Percentiles rank a stretch among this genome's conserved stretches.
phyloP scores from a whole-genome alignment of 495 filamentous ascomycete genomes.

The Penicillium silybi region DNA sequence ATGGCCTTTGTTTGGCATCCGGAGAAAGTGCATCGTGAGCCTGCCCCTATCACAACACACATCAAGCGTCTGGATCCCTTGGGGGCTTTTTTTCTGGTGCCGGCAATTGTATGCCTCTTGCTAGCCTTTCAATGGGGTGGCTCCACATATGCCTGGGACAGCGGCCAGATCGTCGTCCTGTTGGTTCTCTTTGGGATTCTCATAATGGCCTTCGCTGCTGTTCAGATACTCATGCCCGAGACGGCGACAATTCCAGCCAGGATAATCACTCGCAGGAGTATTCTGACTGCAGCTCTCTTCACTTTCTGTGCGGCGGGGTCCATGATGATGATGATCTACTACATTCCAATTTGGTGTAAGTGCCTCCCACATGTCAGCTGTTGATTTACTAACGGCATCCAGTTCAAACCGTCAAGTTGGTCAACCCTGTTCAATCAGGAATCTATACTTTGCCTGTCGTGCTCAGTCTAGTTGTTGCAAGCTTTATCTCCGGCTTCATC shows the following conservation, averaged over 20 bases:
- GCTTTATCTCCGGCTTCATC: conserved; percentile 7
- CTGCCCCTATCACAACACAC: not conserved
- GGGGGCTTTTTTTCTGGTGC: not conserved
- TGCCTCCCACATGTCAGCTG: not conserved
- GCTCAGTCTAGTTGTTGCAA: conserved; percentile 12
- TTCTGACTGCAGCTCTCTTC: conserved; percentile 33
- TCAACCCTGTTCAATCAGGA: conserved; percentile 25
- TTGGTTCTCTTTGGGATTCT: conserved; percentile 56
- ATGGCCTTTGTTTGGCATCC: not conserved
- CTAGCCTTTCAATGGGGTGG: not conserved
- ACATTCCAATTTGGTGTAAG: conserved; percentile 55
- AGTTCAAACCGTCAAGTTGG: conserved; percentile 30
- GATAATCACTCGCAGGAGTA: conserved; percentile 52
- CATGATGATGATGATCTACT: conserved; percentile 46
- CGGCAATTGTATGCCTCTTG: not conserved
- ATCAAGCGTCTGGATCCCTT: not conserved
- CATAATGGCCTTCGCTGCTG: conserved; percentile 44
- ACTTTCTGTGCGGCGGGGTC: conserved; percentile 1
- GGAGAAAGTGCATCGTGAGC: not conserved
- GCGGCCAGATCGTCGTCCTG: conserved; percentile 44
- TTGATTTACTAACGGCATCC: not conserved
- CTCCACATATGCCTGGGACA: not conserved
- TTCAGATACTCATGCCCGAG: conserved; percentile 58
- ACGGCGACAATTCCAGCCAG: conserved; percentile 62
- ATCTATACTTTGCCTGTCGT: conserved; percentile 24